A percentile compares a stretch with the other conserved stretches of the same genome.
Evolutionary conservation across 768 basidiomycete species (phyloP).

Genomic region (Russula earlei): DNA sequence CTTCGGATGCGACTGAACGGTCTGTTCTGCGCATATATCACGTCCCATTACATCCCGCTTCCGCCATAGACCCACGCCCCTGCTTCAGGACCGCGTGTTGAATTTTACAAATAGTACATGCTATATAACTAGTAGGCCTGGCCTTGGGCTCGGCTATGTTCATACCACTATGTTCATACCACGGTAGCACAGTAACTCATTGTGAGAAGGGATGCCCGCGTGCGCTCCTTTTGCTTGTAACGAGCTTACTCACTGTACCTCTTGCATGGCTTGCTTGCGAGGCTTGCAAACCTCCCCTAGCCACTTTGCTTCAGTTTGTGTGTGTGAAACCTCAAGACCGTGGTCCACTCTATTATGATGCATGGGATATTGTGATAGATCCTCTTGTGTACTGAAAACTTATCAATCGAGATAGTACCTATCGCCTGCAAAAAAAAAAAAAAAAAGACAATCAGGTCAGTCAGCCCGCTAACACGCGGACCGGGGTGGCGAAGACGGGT

Average conservation of each 20-base stretch:
- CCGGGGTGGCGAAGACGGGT: conserved; percentile 18
- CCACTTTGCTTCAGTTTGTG: no score
- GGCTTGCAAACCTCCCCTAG: no score
- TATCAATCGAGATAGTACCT: conserved; percentile 30
- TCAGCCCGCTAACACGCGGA: no score
- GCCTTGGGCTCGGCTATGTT: not conserved
- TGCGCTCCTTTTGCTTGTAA: no score
- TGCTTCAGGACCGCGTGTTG: not conserved
- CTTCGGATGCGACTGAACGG: not conserved
- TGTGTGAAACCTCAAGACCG: no score
- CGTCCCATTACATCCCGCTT: not conserved
- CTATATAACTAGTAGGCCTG: not conserved
- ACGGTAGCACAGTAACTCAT: not conserved
- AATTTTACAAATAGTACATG: not conserved
- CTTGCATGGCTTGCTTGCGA: no score
- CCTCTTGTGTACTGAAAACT: not conserved
- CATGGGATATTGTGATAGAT: not conserved
- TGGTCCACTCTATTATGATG: not conserved
- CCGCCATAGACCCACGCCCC: not conserved
- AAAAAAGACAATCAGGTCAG: not conserved
- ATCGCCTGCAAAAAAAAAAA: conserved; percentile 26
- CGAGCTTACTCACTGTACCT: no score
- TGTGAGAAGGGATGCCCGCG: not conserved
- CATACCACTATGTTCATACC: not conserved
- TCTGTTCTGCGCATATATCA: not conserved